phyloP scores from a whole-genome alignment of 768 basidiomycete genomes.

The Trametes cingulata region DNA sequence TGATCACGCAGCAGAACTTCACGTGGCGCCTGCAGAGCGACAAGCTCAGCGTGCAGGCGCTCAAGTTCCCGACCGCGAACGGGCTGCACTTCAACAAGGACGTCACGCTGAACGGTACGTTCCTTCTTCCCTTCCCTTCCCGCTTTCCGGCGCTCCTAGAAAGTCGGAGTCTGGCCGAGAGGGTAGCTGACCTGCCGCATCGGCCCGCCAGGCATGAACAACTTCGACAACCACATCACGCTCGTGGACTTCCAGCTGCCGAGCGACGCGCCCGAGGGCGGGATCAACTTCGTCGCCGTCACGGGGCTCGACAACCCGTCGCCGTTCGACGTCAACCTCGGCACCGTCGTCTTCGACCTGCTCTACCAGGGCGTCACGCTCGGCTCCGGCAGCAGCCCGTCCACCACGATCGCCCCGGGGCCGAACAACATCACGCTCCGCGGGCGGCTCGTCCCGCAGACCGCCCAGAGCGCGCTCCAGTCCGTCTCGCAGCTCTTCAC shows the following conservation, averaged over 20 bases:
- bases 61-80: conserved; percentile 66
- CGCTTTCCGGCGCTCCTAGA: background rate
- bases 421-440: conserved; percentile 57
- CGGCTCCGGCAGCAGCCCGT: conserved; percentile 53
- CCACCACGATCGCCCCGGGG: conserved; percentile 53
- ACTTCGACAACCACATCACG: conserved; percentile 56
- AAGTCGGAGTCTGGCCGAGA: too few species aligned
- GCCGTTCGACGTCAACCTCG: conserved; percentile 69
- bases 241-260: conserved; percentile 65
- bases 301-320: conserved; percentile 60
- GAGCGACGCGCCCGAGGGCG: conserved; percentile 63
- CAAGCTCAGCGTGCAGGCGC: conserved; percentile 62
- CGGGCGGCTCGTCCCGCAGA: conserved; percentile 59
- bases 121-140: background rate
- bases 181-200: conserved; percentile 26
- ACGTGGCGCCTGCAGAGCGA: conserved; percentile 64
- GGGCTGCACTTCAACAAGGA: conserved; percentile 66
- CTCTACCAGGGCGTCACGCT: conserved; percentile 57
- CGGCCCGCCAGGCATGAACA: conserved; percentile 48
- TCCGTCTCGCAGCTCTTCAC: conserved; percentile 66
- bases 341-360: conserved; percentile 64
- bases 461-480: conserved; percentile 43
- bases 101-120: conserved; percentile 53
- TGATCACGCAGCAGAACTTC: conserved; percentile 69
- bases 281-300: conserved; percentile 63